Evolutionary conservation across 257 asterid genomes (phyloP), one percentile per base, ranked within the genome.

Genomic region (Ballota nigra): DNA sequence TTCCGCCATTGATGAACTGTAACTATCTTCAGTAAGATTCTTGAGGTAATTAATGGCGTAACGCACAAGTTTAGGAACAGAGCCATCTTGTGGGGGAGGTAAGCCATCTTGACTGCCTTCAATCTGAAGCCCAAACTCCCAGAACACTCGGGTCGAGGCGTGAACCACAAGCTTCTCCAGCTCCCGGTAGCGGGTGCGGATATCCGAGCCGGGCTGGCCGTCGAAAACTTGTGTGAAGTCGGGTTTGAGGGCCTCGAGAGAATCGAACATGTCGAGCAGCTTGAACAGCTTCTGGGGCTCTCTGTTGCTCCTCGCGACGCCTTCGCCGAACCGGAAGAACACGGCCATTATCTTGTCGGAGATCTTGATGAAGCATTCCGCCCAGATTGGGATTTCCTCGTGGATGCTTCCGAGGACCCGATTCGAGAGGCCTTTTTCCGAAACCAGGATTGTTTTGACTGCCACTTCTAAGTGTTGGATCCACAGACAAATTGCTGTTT

Each of bases 291-390:
- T 92, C 77, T 92, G 96, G 15, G 97, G 92, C 34, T 87, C 96
- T 71, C 87, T 92, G 13, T 74, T 83, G 81, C 97, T 85, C 63
- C 96, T 68, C 3, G 97, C 91, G 1, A 89, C 89, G 29, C 96
- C 97, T 70, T 92, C 97, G 0, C 93, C 97, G 20, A 92, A 92
- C n/a, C 95, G 78, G 64, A 92, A 92, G 81, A 92, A 92, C 69
- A 92, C 97, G 0, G 96, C 97, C 96, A 87, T 89, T 83, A 92
- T 92, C 70, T 89, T 92, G 83, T 92, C 97, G 0, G 97, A 83
- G 1, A 86, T 87, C 86, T 87, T 92, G 68, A 81, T 82, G 79
- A 89, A 92, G 72, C 97, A 89, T 66, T 89, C 95, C 0, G 87
- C 81, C 97, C 96, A 89, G 15, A 91, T 68, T 0, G 72, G 29